phyloP scores from a whole-genome alignment of 495 filamentous ascomycete species.

The Tuber brumale region DNA sequence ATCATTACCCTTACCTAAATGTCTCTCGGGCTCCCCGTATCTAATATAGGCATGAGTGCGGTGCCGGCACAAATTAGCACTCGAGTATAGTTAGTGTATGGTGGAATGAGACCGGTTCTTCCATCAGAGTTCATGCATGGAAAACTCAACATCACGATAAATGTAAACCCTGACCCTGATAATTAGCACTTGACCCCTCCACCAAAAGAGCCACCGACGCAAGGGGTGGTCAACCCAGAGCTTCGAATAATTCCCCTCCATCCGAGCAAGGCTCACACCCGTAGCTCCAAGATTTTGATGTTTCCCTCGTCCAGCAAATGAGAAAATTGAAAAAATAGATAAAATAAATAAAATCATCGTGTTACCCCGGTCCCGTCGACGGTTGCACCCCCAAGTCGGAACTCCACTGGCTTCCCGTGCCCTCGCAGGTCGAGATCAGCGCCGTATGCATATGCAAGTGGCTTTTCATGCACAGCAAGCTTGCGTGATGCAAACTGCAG shows the following conservation, averaged over 20 bases:
- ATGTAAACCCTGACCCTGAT: not conserved
- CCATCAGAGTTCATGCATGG: not conserved
- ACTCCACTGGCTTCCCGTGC: slow-evolving; percentile 41
- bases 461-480: slow-evolving; percentile 41
- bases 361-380: slow-evolving; percentile 38
- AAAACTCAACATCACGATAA: not conserved
- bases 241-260: not conserved
- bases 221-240: not conserved
- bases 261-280: not conserved
- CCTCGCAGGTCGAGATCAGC: slow-evolving; percentile 46
- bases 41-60: not conserved
- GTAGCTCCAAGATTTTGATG: not conserved
- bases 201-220: slow-evolving; percentile 2
- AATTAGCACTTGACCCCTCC: slow-evolving; percentile 2
- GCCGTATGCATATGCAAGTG: slow-evolving; percentile 44
- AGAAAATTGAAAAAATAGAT: slow-evolving; percentile 2
- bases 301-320: not conserved
- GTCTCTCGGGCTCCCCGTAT: not conserved
- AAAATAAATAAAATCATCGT: slow-evolving; percentile 24
- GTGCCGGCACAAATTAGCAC: not conserved
- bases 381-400: slow-evolving; percentile 32
- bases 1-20: slow-evolving; percentile 5
- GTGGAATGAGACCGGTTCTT: not conserved
- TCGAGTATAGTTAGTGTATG: not conserved
- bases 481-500: slow-evolving; percentile 43